These are phyloP conservation scores for Nitzschia palea DNA, from an alignment of 108 stramenopile species.

Conservation along the genomic window DNA sequence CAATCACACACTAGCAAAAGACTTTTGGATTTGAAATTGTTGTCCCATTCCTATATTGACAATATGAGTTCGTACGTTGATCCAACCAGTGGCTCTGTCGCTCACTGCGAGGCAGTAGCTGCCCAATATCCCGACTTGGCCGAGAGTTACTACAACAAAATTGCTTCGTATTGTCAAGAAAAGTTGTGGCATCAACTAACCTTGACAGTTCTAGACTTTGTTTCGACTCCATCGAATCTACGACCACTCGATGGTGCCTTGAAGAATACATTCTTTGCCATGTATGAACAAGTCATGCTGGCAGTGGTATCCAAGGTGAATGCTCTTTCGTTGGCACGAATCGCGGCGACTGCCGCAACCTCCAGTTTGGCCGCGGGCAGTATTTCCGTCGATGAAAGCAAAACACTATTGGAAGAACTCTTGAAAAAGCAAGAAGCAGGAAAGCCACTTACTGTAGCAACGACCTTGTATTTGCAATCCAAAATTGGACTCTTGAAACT, in stretches of 20 bases:
- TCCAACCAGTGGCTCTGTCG: slow-evolving; percentile 60
- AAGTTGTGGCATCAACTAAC: slow-evolving; percentile 99
- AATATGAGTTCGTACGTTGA: slow-evolving; percentile 48
- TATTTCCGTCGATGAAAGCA: slow-evolving; percentile 6
- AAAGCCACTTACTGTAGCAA: slow-evolving; percentile 44
- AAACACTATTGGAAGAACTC: slow-evolving; percentile 23
- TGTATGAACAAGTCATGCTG: slow-evolving; percentile 58
- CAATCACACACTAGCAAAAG: too few relatives aligned
- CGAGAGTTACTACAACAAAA: slow-evolving; percentile 60
- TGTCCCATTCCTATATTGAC: too few relatives aligned
- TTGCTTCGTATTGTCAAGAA: slow-evolving; percentile 56
- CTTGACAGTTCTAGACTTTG: slow-evolving; percentile 66
- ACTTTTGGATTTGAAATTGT: too few relatives aligned
- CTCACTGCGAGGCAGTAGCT: slow-evolving; percentile 81
- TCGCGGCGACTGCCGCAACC: slow-evolving; percentile 75
- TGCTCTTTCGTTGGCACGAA: slow-evolving; percentile 85
- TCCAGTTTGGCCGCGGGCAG: slow-evolving; percentile 30
- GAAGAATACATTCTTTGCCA: slow-evolving; percentile 61
- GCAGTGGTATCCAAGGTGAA: slow-evolving; percentile 79
- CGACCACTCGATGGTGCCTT: slow-evolving; percentile 26
- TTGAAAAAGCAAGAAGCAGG: slow-evolving; percentile 25
- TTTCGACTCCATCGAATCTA: slow-evolving; percentile 38
- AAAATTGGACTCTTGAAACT: slow-evolving; percentile 63
- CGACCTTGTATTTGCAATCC: slow-evolving; percentile 70
- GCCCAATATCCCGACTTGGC: slow-evolving; percentile 75